Percentiles rank a stretch among this genome's conserved stretches.
Conservation (phyloP, 192 early-diverging fungal genomes). For the Coemansia reversa region DNA sequence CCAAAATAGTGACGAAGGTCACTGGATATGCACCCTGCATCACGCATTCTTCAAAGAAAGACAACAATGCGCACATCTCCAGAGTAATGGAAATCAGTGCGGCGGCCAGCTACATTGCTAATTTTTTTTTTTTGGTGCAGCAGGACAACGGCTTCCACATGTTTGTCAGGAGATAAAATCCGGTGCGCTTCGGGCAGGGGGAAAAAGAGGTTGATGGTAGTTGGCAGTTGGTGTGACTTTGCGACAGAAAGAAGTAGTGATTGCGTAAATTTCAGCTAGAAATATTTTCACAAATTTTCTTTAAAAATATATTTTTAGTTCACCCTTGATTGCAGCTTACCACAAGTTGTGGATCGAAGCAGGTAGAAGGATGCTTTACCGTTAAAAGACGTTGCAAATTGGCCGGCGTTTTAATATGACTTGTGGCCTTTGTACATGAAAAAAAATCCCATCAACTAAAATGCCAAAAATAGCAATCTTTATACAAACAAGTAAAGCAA, state of each 20-base stretch:
- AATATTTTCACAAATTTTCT: neutral
- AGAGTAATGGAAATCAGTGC: neutral
- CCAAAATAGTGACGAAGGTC: neutral
- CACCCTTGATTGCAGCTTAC: neutral
- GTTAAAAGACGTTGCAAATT: neutral
- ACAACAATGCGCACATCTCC: neutral
- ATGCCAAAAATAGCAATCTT: conserved; percentile 10
- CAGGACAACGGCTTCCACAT: neutral
- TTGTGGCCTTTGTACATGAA: conserved; percentile 2
- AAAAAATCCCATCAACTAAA: neutral
- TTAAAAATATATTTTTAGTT: neutral
- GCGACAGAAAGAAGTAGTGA: neutral
- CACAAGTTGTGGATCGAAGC: neutral
- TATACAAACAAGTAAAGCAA: neutral
- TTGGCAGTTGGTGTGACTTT: neutral
- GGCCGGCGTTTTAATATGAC: neutral
- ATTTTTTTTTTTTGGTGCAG: neutral
- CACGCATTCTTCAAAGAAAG: neutral
- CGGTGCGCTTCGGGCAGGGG: neutral
- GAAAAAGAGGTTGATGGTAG: neutral
- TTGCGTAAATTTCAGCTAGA: neutral
- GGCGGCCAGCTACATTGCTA: neutral
- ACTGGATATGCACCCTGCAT: conserved; percentile 8
- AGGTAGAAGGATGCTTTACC: neutral
- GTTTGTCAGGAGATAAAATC: neutral